Evolutionary conservation across 495 filamentous ascomycete genomes (phyloP), one percentile per base, ranked within the genome.

Genomic region (Daldinia concentrica): DNA sequence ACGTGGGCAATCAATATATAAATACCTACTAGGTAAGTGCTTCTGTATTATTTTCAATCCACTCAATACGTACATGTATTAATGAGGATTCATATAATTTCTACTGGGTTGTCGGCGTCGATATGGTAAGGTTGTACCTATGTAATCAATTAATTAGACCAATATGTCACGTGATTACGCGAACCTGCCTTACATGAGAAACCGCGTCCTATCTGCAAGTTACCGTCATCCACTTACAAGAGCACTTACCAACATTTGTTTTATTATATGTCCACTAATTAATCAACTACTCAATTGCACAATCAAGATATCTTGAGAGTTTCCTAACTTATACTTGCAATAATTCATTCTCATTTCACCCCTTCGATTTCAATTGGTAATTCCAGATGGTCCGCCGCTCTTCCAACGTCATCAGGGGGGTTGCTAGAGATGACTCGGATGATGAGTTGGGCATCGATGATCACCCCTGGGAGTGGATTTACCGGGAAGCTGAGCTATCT

Each of bases 381-480:
- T 65, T 12, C 41, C 8, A 59, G 51, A 76, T 78, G 76, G 71
- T 62, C 36, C 71, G 71, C 36, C 73, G 63, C 24, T 66, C 68
- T 64, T 58, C 57, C 34, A 62, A 54, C 58, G 64, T 29, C 61
- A 58, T 48, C 11, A 43, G 78, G 11, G 90, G 87, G 22, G 82
- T 95, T n/a, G 79, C 84, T 14, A 86, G 92, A 65, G 93, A 96
- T 62, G 93, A 96, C 76, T 97, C 93, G 12, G 95, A 98, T 81
- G 94, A 97, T 72, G 95, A 97, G 76, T 85, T 96, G 9, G 93
- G 93, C 19, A 82, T 88, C 17, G 93, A 95, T 60, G 93, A 97
- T 78, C 82, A 85, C 45, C 93, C 93, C 1, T 99, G 95, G 95
- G 89, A 96, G 77, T 99, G 94, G 95, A 89, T 98, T 30, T 95